Evolutionary conservation across 2,329 filamentous ascomycete species (phyloP), one percentile per base, ranked within the genome.

Genomic region (Plenodomus tracheiphilus): DNA sequence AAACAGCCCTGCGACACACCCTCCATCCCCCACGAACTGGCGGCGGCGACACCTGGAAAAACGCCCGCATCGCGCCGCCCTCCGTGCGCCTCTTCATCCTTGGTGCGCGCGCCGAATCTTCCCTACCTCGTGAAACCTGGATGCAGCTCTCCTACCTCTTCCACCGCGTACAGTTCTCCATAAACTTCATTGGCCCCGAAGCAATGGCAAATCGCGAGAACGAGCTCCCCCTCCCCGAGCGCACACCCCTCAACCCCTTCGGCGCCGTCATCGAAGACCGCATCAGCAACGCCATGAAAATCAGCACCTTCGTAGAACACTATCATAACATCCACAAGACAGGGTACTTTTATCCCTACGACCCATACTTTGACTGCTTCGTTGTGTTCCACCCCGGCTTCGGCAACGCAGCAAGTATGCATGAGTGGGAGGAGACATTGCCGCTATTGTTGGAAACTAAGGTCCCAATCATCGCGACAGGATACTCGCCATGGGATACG

Each of bases 311-410:
- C 66, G 93, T 97, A 43, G 94, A 99, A 63, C 97, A 99, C 77
- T 99, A 95, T 77, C 93, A 99, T 74, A 97, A 90, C 2, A 84
- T 99, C 61, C 93, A 99, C 76, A 85, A 91, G 70, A 89, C 93
- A 0, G 88, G 91, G 40, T 83, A 92, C 69, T 99, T 97, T 76
- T 85, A 89, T 49, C 94, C 95, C 0, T 97, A 95, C 69, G 94
- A 99, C 69, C 94, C 94, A 1, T 99, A 99, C 77, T 96, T 99
- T 72, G 94, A 99, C 78, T 94, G 89, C 73, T 96, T 99, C 69
- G 86, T 99, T 65, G 82, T 97, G 43, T 99, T 97, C 80, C 95
- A 99, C 68, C 95, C 95, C 0, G 95, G 95, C 8, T 82, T 99
- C 16, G 95, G 94, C 11, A 94, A 99, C 72, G 92, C 95, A 0